Conservation (phyloP, 192 early-diverging fungal genomes). For the Mortierella claussenii region DNA sequence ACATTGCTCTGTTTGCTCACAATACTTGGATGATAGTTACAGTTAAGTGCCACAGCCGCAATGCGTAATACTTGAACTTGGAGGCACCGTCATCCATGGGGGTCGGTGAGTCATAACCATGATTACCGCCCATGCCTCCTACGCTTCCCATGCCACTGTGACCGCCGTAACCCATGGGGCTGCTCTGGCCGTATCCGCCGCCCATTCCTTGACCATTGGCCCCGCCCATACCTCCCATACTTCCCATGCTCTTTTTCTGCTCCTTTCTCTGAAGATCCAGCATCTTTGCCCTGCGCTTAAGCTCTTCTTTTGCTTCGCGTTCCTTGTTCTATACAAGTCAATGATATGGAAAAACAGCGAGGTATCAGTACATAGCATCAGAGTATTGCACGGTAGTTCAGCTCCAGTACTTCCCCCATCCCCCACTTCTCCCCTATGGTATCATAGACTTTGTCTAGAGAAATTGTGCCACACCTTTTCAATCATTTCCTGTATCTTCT, state of each 20-base stretch:
- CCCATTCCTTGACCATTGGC: constrained; percentile 27
- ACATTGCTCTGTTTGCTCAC: not conserved
- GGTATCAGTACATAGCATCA: not conserved
- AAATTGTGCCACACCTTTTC: constrained; percentile 64
- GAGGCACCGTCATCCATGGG: constrained; percentile 28
- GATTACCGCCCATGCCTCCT: constrained; percentile 47
- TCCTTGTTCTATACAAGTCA: constrained; percentile 81
- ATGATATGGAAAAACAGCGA: not conserved
- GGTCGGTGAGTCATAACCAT: constrained; percentile 42
- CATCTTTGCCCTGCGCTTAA: constrained; percentile 90
- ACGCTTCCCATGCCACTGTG: constrained; percentile 16
- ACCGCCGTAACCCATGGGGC: constrained; percentile 8
- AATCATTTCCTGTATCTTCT: constrained; percentile 96
- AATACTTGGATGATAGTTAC: not conserved
- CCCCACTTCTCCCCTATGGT: too few relatives aligned
- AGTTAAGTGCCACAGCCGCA: not conserved
- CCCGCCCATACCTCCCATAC: constrained; percentile 38
- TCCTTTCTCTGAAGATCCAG: constrained; percentile 92
- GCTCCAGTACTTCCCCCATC: too few relatives aligned
- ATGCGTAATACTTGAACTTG: constrained; percentile 50
- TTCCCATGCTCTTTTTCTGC: constrained; percentile 66
- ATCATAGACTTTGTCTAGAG: not conserved
- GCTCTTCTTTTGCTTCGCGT: constrained; percentile 96
- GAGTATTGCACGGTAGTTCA: not conserved
- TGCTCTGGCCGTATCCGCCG: constrained; percentile 34